Evolutionary conservation across 2,329 filamentous ascomycete genomes (phyloP).

Genomic region (Capronia coronata): DNA sequence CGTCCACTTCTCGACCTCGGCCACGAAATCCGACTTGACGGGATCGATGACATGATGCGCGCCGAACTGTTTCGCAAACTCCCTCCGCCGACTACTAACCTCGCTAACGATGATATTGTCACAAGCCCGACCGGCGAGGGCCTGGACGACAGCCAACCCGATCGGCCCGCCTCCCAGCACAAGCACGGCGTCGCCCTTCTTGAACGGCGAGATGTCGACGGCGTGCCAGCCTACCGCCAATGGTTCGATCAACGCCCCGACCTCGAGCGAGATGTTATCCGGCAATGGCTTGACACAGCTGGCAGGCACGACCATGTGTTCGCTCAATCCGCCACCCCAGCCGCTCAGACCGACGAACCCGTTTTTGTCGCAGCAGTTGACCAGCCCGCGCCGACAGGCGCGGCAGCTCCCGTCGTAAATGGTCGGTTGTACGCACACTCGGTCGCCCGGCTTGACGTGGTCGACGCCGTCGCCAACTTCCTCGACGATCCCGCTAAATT

Average conservation of each 20-base stretch:
- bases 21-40: conserved; percentile 43
- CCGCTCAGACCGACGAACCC: conserved; percentile 49
- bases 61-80: conserved; percentile 47
- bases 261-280: conserved; percentile 47
- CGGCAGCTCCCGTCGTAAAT: conserved; percentile 50
- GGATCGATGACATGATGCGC: conserved; percentile 49
- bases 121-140: conserved; percentile 38
- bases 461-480: conserved; percentile 47
- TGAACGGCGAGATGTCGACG: conserved; percentile 45
- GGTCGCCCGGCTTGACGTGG: conserved; percentile 44
- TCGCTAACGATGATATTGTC: conserved; percentile 50
- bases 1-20: conserved; percentile 31
- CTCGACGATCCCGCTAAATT: conserved; percentile 48
- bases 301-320: conserved; percentile 47
- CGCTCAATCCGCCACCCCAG: conserved; percentile 48
- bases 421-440: conserved; percentile 48
- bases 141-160: conserved; percentile 46
- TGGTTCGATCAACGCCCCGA: conserved; percentile 50
- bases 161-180: conserved; percentile 51
- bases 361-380: conserved; percentile 51
- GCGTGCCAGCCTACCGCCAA: conserved; percentile 53
- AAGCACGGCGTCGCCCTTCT: conserved; percentile 42
- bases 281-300: conserved; percentile 44
- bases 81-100: conserved; percentile 42
- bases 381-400: conserved; percentile 46